Percentiles rank a stretch among this genome's conserved stretches.
phyloP scores from a whole-genome alignment of 1,284 basidiomycete genomes.

The Moesziomyces globuligerus region DNA sequence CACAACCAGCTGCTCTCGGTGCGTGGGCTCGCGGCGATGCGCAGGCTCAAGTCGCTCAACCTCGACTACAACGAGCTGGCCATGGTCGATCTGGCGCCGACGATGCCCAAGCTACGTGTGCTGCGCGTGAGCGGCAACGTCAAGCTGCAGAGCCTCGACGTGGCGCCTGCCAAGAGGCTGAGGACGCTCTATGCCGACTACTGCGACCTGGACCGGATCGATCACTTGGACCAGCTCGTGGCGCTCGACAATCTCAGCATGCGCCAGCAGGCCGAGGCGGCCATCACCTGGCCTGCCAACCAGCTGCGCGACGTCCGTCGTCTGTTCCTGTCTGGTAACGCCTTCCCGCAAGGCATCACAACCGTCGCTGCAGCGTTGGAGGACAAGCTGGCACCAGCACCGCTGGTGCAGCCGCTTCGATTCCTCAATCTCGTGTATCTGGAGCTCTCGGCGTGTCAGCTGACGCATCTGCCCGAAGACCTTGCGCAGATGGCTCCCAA shows the following conservation, averaged over 20 bases:
- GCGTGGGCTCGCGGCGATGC: constrained; percentile 38
- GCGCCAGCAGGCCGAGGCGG: constrained; percentile 79
- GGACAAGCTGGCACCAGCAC: not conserved
- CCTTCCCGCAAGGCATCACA: constrained; percentile 48
- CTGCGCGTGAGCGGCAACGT: constrained; percentile 84
- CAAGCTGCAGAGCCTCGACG: constrained; percentile 76
- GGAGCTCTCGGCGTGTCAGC: constrained; percentile 88
- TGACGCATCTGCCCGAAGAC: constrained; percentile 78
- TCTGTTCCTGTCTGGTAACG: constrained; percentile 89
- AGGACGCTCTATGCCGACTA: constrained; percentile 92
- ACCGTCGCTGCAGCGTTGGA: not conserved
- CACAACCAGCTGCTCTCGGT: constrained; percentile 75
- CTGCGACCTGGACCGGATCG: constrained; percentile 75
- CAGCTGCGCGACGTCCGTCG: constrained; percentile 89
- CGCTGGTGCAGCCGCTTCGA: constrained; percentile 18
- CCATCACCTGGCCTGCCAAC: constrained; percentile 74
- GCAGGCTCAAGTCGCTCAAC: constrained; percentile 79
- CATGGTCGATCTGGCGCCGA: constrained; percentile 68
- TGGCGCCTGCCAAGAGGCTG: constrained; percentile 77
- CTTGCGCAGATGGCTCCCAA: constrained; percentile 81
- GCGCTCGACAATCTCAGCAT: constrained; percentile 89
- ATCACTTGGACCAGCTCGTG: constrained; percentile 71
- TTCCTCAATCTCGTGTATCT: constrained; percentile 92
- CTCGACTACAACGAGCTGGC: constrained; percentile 80
- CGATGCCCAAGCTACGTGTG: constrained; percentile 71